These are phyloP conservation scores for Fusarium poae DNA, from an alignment of 2,329 filamentous ascomycete genomes.

Conservation along the genomic window DNA sequence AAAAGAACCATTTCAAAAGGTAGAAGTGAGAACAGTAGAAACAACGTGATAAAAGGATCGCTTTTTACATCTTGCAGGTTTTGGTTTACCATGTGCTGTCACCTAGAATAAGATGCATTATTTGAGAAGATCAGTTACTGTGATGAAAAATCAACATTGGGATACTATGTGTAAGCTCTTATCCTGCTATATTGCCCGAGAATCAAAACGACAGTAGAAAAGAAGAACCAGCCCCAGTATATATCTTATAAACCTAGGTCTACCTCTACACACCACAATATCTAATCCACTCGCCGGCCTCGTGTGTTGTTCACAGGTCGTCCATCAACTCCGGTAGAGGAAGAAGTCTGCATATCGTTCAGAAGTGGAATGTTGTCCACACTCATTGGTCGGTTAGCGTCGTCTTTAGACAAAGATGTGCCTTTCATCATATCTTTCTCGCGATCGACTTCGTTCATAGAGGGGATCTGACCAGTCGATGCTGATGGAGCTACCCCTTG, in stretches of 20 bases:
- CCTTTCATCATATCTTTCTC: slow-evolving; percentile 36
- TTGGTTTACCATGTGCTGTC: neutral
- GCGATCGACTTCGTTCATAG: slow-evolving; percentile 35
- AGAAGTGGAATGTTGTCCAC: slow-evolving; percentile 71
- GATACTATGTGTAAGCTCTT: neutral
- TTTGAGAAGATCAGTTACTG: neutral
- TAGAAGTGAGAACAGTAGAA: neutral
- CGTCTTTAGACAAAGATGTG: slow-evolving; percentile 35
- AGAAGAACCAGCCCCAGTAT: neutral
- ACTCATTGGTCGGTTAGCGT: slow-evolving; percentile 45
- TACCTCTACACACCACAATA: neutral
- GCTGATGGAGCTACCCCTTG: slow-evolving; percentile 33
- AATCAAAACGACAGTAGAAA: neutral
- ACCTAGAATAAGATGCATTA: neutral
- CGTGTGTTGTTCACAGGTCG: slow-evolving; percentile 61
- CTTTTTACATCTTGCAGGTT: no score
- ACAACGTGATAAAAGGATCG: neutral
- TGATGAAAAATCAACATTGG: neutral
- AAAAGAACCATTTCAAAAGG: no score
- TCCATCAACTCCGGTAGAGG: slow-evolving; percentile 60
- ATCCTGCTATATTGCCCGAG: neutral
- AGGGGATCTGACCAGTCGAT: slow-evolving; percentile 30
- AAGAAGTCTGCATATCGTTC: slow-evolving; percentile 57
- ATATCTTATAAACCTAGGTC: slow-evolving; percentile 1
- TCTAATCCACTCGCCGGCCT: slow-evolving; percentile 59